Evolutionary conservation across 768 basidiomycete genomes (phyloP), one percentile per base, ranked within the genome.

Genomic region (Amanita exitialis): DNA sequence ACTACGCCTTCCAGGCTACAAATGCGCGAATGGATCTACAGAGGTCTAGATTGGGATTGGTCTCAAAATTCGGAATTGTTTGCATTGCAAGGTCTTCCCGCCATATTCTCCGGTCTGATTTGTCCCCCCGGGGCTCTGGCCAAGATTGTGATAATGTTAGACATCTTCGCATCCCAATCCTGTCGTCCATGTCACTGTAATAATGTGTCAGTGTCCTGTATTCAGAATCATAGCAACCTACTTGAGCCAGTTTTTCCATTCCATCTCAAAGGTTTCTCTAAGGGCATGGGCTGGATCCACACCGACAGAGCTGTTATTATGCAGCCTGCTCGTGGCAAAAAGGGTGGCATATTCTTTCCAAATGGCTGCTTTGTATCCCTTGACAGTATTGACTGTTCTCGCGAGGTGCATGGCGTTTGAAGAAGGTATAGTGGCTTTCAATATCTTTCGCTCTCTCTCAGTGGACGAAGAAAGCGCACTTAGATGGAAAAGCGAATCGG

Each of bases 201-300:
- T 58, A 4, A 13, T 51, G 54, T 47, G 28, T 27, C 35, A n/a
- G 41, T 30, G 39, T 15, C 45, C 10, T 23, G 16, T 37, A 20
- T 34, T 30, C 18, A 34, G 48, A 44, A 48, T 47, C 27, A 38
- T 44, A 47, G 16, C 7, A 23, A 63, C 80, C 61, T 44, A 88
- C 86, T 71, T 75, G 64, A 80, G 73, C 86, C 86, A 89, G 45
- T 79, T 78, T 7, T 64, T 64, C 84, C 86, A 87, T 45, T 77
- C 77, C 1, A 67, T 61, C 32, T 86, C 83, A 51, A 89, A 89
- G 41, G 78, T 75, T 45, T 79, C 79, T 3, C 79, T 72, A 15
- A 70, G 66, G 6, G 71, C 69, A 52, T 57, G 48, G 12, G 58
- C 47, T 56, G 59, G 57, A 10, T 64, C 67, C 28, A 64, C 61